A percentile compares a stretch with the other conserved stretches of the same genome.
Conservation (phyloP, 148 eudicot genomes). For the Vaccinium vitisidaea region DNA sequence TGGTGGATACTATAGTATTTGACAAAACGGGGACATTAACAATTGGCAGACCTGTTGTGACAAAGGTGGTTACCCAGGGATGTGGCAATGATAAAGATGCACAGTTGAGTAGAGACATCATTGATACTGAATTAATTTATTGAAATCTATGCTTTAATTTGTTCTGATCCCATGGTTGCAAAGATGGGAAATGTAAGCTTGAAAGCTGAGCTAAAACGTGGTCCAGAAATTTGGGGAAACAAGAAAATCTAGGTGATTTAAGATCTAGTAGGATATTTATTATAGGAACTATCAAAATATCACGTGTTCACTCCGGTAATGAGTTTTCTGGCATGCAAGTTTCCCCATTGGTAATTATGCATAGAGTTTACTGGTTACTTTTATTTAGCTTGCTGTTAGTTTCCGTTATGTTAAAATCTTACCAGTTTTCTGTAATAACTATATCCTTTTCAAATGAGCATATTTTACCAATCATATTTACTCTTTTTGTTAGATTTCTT, state of each 20-base stretch:
- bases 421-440: background rate
- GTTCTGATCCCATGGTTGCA: background rate
- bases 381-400: background rate
- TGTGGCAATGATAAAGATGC: conserved; percentile 23
- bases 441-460: background rate
- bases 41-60: conserved; percentile 85
- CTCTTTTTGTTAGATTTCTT: background rate
- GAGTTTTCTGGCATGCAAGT: background rate
- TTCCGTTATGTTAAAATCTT: background rate
- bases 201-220: background rate
- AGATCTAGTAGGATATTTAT: background rate
- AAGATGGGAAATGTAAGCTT: background rate
- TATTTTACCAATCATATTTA: background rate
- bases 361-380: background rate
- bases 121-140: background rate
- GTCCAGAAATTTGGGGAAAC: background rate
- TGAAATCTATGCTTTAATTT: background rate
- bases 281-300: background rate
- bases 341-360: background rate
- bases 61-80: conserved; percentile 61
- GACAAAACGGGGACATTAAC: conserved; percentile 98
- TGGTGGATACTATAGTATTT: conserved; percentile 76
- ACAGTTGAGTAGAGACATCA: conserved; percentile 38
- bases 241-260: background rate
- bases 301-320: background rate